Base-by-base conservation (phyloP, 768 basidiomycete species). In the Gyrodon lividus region DNA sequence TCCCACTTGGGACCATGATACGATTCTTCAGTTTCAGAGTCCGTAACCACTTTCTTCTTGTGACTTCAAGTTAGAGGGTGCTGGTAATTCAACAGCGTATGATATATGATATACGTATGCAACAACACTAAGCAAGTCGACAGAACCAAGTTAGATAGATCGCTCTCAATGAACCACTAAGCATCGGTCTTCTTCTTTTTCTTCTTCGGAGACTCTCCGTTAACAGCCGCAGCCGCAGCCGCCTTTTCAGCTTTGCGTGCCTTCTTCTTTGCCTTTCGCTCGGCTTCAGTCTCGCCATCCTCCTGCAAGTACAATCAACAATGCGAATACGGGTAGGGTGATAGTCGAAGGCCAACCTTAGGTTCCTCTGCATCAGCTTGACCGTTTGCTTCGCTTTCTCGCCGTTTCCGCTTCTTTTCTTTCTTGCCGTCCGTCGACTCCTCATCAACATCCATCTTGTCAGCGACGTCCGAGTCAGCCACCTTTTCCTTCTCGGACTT, bases 161-260 rank as follows among this genome's bases (percentile, higher is more conserved):
- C 57, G 66, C 61, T 33, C 43, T 4, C n/a, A 51, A 35, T 34
- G 20, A 16, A 33, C 28, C 6, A 34, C 54, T 70, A 71, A 55
- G 54, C 59, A 23, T 69, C 67, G 28, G 58, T 50, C 44, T 73
- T 74, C 55, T 66, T 71, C 48, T 71, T 70, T 57, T 75, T 78
- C 49, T 77, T 77, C 65, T 73, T 72, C 10, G 76, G 70, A 13
- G 74, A 71, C 44, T 74, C 75, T 9, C 72, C 76, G 16, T 72
- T 71, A 9, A 30, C 4, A 13, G 75, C 77, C 3, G 68, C 72
- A 13, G 63, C 73, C 38, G 76, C 77, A 19, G 78, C 77, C 34
- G 81, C 81, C 68, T 92, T 92, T 64, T 86, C 86, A 14, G 86
- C 90, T 66, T 89, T 90, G 58, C 76, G 75, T 2, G 86, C 87